Conservation (phyloP, 805 yeast species). For the Ascoidea asiatica region DNA sequence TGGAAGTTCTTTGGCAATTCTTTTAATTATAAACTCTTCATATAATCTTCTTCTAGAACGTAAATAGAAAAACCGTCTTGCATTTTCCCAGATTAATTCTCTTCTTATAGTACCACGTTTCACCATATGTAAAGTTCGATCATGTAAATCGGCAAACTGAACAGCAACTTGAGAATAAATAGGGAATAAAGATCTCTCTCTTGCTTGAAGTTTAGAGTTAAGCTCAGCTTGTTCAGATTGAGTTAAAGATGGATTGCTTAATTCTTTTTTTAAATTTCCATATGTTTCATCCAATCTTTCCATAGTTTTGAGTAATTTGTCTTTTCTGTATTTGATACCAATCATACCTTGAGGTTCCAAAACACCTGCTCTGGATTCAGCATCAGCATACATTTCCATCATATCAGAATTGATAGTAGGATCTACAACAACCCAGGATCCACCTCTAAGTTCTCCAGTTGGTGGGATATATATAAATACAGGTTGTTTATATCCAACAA, state of each 20-base stretch:
- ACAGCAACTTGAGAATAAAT: conserved; percentile 84
- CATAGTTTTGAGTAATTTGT: conserved; percentile 84
- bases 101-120: conserved; percentile 85
- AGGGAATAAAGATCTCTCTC: conserved; percentile 75
- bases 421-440: conserved; percentile 99
- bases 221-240: conserved; percentile 56
- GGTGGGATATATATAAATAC: conserved; percentile 97
- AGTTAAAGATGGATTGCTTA: conserved; percentile 34
- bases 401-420: conserved; percentile 92
- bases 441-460: conserved; percentile 97
- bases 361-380: conserved; percentile 92
- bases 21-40: conserved; percentile 76
- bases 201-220: conserved; percentile 52
- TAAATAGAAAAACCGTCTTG: conserved; percentile 98
- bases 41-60: conserved; percentile 89
- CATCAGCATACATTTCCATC: conserved; percentile 99
- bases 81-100: conserved; percentile 71
- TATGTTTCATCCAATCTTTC: conserved; percentile 72
- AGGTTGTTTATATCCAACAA: conserved; percentile 93
- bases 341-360: conserved; percentile 99
- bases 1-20: conserved; percentile 52
- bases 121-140: conserved; percentile 93
- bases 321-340: conserved; percentile 94
- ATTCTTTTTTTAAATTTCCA: conserved; percentile 48
- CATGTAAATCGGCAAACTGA: conserved; percentile 97